These are phyloP conservation scores for Plantago ovata DNA, from an alignment of 257 asterid species.

Conservation along the genomic window DNA sequence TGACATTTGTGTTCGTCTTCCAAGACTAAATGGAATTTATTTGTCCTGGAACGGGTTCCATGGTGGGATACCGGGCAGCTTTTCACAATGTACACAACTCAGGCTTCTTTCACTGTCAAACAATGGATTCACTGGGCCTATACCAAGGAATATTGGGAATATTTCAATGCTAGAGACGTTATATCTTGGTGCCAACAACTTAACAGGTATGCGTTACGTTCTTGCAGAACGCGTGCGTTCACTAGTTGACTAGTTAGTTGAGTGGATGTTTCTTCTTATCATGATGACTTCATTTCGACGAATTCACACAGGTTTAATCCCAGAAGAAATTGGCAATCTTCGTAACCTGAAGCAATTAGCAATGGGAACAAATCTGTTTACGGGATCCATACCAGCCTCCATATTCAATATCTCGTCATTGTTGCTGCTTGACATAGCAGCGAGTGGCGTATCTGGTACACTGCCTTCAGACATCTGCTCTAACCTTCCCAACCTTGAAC, in stretches of 20 bases:
- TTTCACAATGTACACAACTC: not conserved
- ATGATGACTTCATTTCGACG: no score
- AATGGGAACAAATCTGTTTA: not conserved
- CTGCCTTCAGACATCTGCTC: no score
- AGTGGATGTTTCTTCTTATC: no score
- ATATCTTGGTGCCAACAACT: constrained; percentile 6
- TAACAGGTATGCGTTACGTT: not conserved
- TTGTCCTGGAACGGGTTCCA: not conserved
- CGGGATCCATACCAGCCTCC: not conserved
- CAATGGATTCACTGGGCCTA: constrained; percentile 3
- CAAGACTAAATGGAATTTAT: constrained; percentile 1
- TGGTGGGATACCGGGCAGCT: not conserved
- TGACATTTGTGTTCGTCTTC: constrained; percentile 4
- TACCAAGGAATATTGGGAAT: constrained; percentile 17
- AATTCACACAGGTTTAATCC: not conserved
- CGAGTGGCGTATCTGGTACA: no score
- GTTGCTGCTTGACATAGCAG: no score
- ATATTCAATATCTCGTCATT: constrained; percentile 7
- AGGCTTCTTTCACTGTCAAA: not conserved
- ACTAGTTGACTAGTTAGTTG: no score
- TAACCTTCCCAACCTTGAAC: no score
- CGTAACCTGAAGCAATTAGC: not conserved
- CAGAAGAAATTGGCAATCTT: constrained; percentile 5
- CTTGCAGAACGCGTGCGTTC: no score
- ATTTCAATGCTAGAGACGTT: not conserved